Evolutionary conservation across 2,329 filamentous ascomycete genomes (phyloP).

Genomic region (Talaromyces amestolkiae): DNA sequence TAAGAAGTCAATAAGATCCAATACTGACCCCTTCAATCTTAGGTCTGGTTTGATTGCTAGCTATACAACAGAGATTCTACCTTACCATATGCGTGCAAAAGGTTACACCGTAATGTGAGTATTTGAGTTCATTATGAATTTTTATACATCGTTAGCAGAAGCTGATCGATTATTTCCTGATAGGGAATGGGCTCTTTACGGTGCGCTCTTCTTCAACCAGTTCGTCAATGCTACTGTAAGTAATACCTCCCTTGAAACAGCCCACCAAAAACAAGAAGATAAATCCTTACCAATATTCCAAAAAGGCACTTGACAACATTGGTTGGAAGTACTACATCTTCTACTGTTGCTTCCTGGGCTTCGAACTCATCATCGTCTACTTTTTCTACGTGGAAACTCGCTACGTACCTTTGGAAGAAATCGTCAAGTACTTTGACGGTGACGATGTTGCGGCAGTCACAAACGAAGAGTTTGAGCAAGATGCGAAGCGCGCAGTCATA

Average conservation of each 20-base stretch:
- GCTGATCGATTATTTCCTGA: background rate
- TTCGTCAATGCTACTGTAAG: constrained; percentile 32
- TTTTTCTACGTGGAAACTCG: constrained; percentile 35
- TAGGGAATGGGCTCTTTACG: constrained; percentile 24
- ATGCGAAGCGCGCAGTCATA: constrained; percentile 1
- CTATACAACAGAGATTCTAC: constrained; percentile 32
- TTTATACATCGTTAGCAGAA: constrained; percentile 14
- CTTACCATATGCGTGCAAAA: constrained; percentile 39
- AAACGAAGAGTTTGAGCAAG: constrained; percentile 8
- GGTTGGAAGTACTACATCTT: constrained; percentile 41
- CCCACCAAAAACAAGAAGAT: background rate
- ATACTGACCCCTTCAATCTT: constrained; percentile 20
- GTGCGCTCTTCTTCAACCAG: constrained; percentile 36
- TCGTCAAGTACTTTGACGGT: constrained; percentile 22
- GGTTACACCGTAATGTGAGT: constrained; percentile 34
- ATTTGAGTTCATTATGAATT: constrained; percentile 9
- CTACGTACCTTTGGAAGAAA: constrained; percentile 33
- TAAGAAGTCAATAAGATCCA: background rate
- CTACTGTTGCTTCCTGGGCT: constrained; percentile 27
- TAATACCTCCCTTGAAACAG: background rate
- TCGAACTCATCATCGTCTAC: constrained; percentile 30
- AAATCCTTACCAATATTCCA: background rate
- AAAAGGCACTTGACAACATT: constrained; percentile 29
- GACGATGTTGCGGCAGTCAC: constrained; percentile 18
- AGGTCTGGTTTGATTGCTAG: constrained; percentile 31